Evolutionary conservation across 768 basidiomycete species (phyloP), one percentile per base, ranked within the genome.

Genomic region (Tylopilus plumbeoviolaceoides): DNA sequence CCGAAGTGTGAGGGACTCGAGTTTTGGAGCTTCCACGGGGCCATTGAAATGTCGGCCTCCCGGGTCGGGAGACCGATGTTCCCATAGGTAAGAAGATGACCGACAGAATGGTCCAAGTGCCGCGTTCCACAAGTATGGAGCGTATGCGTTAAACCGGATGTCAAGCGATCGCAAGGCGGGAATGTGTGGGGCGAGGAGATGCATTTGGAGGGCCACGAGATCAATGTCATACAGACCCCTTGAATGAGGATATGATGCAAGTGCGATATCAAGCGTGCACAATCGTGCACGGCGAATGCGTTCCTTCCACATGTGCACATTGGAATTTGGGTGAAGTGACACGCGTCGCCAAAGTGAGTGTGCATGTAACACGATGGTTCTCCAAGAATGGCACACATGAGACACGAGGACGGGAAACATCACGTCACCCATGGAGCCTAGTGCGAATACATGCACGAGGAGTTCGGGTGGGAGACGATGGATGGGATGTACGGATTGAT

Each of bases 121-220:
- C 12, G 83, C 80, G 47, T 83, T 84, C 81, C 82, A 85, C n/a
- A 88, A 71, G 63, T 79, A 82, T 1, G 85, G 85, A 4, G 78
- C 73, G 50, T 82, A 81, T 15, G 76, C 72, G 35, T 70, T 55
- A 65, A 88, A 83, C 17, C 67, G 68, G 43, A 88, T 75, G 48
- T 80, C 72, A 15, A 89, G 74, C 12, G 85, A 86, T 45, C 85
- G 80, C 76, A 82, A 82, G 42, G 78, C 77, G 47, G 70, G 70
- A 47, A 85, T 70, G 59, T 79, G 72, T 5, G 68, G 73, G 12
- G 62, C 48, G 33, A 80, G 78, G 46, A 81, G 61, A 60, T 83
- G 78, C 77, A 87, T 81, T 58, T 81, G 80, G 70, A 80, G 74
- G 57, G 85, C 80, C 30, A 85, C 79, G 25, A 69, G 66, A 53